Evolutionary conservation across 1,139 yeast species (phyloP).

Genomic region (Saccharomyces hybrid): DNA sequence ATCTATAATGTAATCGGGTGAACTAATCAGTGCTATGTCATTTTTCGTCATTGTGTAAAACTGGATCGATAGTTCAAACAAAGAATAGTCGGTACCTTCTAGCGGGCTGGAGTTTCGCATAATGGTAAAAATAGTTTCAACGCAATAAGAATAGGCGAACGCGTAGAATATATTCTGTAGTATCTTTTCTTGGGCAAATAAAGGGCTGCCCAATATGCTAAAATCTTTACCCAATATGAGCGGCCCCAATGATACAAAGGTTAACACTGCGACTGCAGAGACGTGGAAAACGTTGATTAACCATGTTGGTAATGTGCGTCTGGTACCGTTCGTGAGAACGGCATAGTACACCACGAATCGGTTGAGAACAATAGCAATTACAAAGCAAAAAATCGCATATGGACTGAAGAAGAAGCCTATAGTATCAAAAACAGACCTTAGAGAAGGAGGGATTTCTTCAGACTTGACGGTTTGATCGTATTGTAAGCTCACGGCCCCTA

Average conservation of each 20-base stretch:
- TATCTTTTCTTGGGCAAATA: not conserved
- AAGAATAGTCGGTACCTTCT: conserved; percentile 25
- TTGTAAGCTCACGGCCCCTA: conserved; percentile 17
- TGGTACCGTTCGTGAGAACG: conserved; percentile 9
- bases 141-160: conserved; percentile 23
- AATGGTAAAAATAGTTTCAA: conserved; percentile 24
- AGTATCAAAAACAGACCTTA: conserved; percentile 9
- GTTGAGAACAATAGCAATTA: conserved; percentile 20
- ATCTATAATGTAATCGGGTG: conserved; percentile 16
- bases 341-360: conserved; percentile 16
- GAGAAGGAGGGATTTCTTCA: conserved; percentile 3
- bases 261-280: conserved; percentile 10
- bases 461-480: conserved; percentile 9
- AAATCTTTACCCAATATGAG: not conserved
- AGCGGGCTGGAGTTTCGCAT: conserved; percentile 21
- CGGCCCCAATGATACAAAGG: conserved; percentile 5
- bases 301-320: conserved; percentile 11
- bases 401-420: conserved; percentile 19
- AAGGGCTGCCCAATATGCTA: conserved; percentile 7
- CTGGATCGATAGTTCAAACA: conserved; percentile 25
- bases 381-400: conserved; percentile 19
- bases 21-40: conserved; percentile 3
- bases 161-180: conserved; percentile 1
- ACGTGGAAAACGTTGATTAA: conserved; percentile 11
- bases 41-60: conserved; percentile 16